These are phyloP conservation scores for Coleophoma crateriformis DNA, from an alignment of 2,329 filamentous ascomycete genomes.

Conservation along the genomic window DNA sequence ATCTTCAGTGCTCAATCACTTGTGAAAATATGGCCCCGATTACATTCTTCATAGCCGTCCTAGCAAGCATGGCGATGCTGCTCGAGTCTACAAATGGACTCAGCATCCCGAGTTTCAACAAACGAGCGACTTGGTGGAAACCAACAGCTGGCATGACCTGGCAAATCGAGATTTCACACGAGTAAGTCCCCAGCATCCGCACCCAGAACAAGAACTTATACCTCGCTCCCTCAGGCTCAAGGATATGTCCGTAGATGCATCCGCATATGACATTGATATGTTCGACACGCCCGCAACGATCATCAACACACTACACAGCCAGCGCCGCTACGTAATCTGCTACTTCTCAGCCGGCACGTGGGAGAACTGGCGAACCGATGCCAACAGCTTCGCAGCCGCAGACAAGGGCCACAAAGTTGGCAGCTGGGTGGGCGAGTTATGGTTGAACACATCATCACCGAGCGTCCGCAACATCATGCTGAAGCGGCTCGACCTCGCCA, in stretches of 20 bases:
- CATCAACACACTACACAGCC: conserved; percentile 38
- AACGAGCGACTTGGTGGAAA: background rate
- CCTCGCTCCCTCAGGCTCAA: too few species aligned
- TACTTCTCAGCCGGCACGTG: conserved; percentile 69
- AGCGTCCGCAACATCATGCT: conserved; percentile 59
- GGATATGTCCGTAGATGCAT: conserved; percentile 9
- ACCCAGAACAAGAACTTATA: too few species aligned
- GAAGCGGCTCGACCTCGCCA: conserved; percentile 50
- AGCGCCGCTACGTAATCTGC: conserved; percentile 59
- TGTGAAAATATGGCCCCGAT: too few species aligned
- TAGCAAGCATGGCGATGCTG: too few species aligned
- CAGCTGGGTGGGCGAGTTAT: conserved; percentile 61
- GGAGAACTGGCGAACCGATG: conserved; percentile 56
- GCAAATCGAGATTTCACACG: background rate
- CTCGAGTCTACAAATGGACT: too few species aligned
- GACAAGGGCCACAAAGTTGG: conserved; percentile 49
- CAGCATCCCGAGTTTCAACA: too few species aligned
- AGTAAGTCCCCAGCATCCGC: too few species aligned
- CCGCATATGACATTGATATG: conserved; percentile 42
- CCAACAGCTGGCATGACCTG: background rate
- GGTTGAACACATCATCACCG: conserved; percentile 51
- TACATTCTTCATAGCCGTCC: too few species aligned
- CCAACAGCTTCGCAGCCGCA: conserved; percentile 45
- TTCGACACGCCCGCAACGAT: conserved; percentile 47
- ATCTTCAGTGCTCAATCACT: too few species aligned